A percentile compares a stretch with the other conserved stretches of the same genome.
These are phyloP conservation scores for Saussurea involucrata DNA, from an alignment of 129 eudicot genomes.

Conservation along the genomic window DNA sequence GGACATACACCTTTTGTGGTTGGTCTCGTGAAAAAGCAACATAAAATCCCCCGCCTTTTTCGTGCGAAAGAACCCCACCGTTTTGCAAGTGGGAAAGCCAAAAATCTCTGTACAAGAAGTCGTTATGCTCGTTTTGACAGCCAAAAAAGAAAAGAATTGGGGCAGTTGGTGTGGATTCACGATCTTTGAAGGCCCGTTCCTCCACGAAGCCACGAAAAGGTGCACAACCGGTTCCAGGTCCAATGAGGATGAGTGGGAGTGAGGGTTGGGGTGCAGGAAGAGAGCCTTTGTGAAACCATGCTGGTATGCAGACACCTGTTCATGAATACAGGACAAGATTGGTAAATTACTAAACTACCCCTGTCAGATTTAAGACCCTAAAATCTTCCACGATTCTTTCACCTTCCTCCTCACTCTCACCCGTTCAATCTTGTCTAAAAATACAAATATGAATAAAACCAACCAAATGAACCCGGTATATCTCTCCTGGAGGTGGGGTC, in stretches of 20 bases:
- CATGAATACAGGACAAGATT: not conserved
- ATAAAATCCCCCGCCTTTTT: constrained; percentile 77
- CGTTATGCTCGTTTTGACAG: constrained; percentile 66
- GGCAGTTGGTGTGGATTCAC: constrained; percentile 46
- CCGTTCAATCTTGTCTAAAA: no score
- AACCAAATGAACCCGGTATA: no score
- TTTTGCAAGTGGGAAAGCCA: constrained; percentile 61
- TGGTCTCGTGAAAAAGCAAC: constrained; percentile 94
- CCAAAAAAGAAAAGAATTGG: constrained; percentile 91
- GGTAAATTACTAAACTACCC: not conserved
- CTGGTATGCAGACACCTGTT: constrained; percentile 73
- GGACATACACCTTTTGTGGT: constrained; percentile 80
- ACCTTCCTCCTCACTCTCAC: no score
- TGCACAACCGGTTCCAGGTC: constrained; percentile 99
- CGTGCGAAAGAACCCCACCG: constrained; percentile 81
- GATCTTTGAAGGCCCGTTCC: constrained; percentile 55
- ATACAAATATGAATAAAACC: no score
- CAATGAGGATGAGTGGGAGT: constrained; percentile 87
- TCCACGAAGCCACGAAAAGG: constrained; percentile 94
- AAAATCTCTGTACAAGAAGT: constrained; percentile 73
- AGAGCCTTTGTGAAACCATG: constrained; percentile 82
- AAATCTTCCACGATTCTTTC: no score
- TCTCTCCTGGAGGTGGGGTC: no score
- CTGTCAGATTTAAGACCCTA: no score
- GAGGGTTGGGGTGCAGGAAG: constrained; percentile 85